Evolutionary conservation across 768 basidiomycete species (phyloP).

Genomic region (Galerina sulciceps): DNA sequence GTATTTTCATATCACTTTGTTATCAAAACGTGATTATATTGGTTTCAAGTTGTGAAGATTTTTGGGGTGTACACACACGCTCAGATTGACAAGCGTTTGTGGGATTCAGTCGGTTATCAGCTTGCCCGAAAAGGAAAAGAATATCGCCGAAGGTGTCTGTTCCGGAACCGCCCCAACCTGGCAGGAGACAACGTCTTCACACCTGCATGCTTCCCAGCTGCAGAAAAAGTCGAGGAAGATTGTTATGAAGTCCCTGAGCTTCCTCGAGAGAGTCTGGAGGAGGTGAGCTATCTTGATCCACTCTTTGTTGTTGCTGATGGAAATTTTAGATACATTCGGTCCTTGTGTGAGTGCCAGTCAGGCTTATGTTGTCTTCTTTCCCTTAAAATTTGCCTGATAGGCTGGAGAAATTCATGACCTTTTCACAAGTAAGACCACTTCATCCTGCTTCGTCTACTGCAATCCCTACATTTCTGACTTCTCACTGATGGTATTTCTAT

Average conservation of each 20-base stretch:
- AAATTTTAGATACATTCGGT: slow-evolving; percentile 54
- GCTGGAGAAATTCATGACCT: slow-evolving; percentile 51
- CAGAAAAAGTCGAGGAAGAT: slow-evolving; percentile 25
- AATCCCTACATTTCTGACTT: background rate
- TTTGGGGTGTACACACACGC: slow-evolving; percentile 46
- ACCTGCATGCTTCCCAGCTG: slow-evolving; percentile 54
- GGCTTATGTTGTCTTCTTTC: background rate
- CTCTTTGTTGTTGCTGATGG: background rate
- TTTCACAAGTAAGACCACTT: slow-evolving; percentile 37
- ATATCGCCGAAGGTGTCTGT: slow-evolving; percentile 51
- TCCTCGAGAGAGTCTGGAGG: slow-evolving; percentile 49
- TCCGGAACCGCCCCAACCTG: slow-evolving; percentile 43
- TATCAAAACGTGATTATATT: background rate
- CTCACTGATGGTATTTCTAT: background rate
- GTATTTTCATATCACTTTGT: slow-evolving; percentile 8
- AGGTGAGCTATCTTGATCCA: slow-evolving; percentile 37
- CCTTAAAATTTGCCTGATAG: slow-evolving; percentile 17
- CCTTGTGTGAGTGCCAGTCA: slow-evolving; percentile 50
- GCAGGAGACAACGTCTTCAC: slow-evolving; percentile 41
- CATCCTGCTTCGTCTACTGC: background rate
- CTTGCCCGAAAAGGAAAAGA: slow-evolving; percentile 47
- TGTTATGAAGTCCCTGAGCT: slow-evolving; percentile 31
- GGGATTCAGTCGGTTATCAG: slow-evolving; percentile 42
- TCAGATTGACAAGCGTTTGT: slow-evolving; percentile 39
- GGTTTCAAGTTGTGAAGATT: slow-evolving; percentile 33